Evolutionary conservation across 2,329 filamentous ascomycete species (phyloP), one percentile per base, ranked within the genome.

Genomic region (Diaporthe ilicicola): DNA sequence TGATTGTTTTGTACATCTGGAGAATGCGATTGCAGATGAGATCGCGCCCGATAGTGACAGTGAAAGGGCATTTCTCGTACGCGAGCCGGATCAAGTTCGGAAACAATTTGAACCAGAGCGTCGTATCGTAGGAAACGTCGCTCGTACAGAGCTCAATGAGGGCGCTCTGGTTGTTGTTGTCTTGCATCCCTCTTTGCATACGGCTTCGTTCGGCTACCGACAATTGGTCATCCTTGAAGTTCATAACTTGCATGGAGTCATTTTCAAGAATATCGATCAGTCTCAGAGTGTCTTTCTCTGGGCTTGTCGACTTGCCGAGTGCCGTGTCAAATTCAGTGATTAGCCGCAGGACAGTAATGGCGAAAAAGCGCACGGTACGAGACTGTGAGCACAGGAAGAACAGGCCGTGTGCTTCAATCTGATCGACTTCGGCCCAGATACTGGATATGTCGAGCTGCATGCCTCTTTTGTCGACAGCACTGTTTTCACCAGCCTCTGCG

Each of bases 371-470:
- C 32, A 99, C 96, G 67, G 93, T 90, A 67, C 94, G 89, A 7
- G 96, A 98, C 76, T 98, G 96, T 0, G 96, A 99, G 80, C 96
- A 99, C 8, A 99, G 84, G 79, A 99, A 99, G 84, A 99, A 99
- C 3, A 99, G 83, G 0, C 96, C 97, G 78, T 98, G 96, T 0
- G 95, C 97, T 80, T 99, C 96, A 19, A 98, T 93, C 80, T 98
- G 95, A 76, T 99, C 96, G 32, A 99, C 95, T 78, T 98, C 93
- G 1, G 94, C 94, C 86, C 95, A 94, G 3, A 97, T 92, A 70
- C 92, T 93, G 0, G 95, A 97, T 39, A 97, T 83, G 81, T 98
- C 95, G 37, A 98, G 88, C 72, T 94, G 92, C 71, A 93, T 84
- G 15, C 90, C 93, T 69, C 94, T 87, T 74, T 89, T 94, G 48